A percentile compares a stretch with the other conserved stretches of the same genome.
Evolutionary conservation across 129 eudicot species (phyloP).

Genomic region (Arctium lappa): DNA sequence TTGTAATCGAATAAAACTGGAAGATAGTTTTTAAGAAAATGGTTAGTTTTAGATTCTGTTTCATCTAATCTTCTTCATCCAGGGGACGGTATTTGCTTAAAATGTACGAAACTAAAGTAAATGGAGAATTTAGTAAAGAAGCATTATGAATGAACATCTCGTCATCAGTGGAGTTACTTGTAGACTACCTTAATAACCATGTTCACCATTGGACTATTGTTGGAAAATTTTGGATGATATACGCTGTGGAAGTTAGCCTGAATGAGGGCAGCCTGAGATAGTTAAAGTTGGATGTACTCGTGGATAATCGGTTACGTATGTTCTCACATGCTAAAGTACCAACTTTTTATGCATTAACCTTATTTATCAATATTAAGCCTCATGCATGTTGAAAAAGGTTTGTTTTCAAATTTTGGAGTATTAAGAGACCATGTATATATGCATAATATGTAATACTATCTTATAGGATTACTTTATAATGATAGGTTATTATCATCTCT

Average conservation of each 20-base stretch:
- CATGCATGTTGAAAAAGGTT: neutral
- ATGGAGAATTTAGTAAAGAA: neutral
- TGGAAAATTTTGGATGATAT: neutral
- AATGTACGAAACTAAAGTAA: neutral
- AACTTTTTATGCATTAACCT: neutral
- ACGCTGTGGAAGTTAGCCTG: neutral
- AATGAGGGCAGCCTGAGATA: neutral
- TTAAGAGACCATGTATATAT: neutral
- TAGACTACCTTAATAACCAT: neutral
- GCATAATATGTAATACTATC: slow-evolving; percentile 2
- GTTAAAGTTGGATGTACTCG: neutral
- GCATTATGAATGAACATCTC: neutral
- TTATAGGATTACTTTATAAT: slow-evolving; percentile 7
- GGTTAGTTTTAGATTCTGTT: neutral
- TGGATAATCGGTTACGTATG: neutral
- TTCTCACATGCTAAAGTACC: neutral
- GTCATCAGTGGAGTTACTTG: neutral
- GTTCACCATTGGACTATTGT: neutral
- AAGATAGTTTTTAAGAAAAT: neutral
- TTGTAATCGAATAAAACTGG: neutral
- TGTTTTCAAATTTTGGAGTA: neutral
- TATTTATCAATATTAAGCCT: slow-evolving; percentile 11
- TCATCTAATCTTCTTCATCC: neutral
- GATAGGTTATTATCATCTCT: slow-evolving; percentile 85
- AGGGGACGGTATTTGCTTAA: no score